A percentile compares a stretch with the other conserved stretches of the same genome.
These are phyloP conservation scores for Rubia peregrina DNA, from an alignment of 305 asterid genomes.

Conservation along the genomic window DNA sequence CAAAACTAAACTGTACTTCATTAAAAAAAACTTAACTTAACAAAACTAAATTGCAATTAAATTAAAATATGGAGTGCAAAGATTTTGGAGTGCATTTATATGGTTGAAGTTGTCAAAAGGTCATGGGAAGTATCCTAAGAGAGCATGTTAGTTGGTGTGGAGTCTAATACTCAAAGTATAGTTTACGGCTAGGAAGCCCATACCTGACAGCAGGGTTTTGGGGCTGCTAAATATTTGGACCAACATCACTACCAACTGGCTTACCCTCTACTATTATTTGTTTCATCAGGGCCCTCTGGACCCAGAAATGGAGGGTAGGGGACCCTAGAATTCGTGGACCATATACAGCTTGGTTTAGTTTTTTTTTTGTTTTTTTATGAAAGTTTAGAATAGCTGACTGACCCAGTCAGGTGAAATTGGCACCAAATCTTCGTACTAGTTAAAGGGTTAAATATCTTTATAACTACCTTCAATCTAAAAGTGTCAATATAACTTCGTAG, in stretches of 20 bases:
- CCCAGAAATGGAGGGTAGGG: neutral
- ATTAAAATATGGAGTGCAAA: neutral
- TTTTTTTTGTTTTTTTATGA: no score
- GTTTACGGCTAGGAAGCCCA: constrained; percentile 7
- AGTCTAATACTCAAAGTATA: neutral
- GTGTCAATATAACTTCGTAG: no score
- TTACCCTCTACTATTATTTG: neutral
- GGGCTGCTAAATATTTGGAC: constrained; percentile 7
- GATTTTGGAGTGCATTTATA: neutral
- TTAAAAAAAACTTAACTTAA: no score
- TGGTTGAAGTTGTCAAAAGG: neutral
- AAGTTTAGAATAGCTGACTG: constrained; percentile 11
- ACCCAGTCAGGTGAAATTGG: constrained; percentile 19
- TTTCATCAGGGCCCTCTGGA: neutral
- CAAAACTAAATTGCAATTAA: neutral
- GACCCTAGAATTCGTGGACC: constrained; percentile 27
- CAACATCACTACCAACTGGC: neutral
- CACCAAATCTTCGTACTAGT: neutral
- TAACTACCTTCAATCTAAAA: no score
- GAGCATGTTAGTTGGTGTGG: neutral
- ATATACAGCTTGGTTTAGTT: constrained; percentile 20
- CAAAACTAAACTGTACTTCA: no score
- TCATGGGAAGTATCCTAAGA: neutral
- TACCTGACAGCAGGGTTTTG: constrained; percentile 4
- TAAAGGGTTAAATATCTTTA: no score